These are phyloP conservation scores for Ophiocordyceps australis DNA, from an alignment of 2,329 filamentous ascomycete genomes.

Conservation along the genomic window DNA sequence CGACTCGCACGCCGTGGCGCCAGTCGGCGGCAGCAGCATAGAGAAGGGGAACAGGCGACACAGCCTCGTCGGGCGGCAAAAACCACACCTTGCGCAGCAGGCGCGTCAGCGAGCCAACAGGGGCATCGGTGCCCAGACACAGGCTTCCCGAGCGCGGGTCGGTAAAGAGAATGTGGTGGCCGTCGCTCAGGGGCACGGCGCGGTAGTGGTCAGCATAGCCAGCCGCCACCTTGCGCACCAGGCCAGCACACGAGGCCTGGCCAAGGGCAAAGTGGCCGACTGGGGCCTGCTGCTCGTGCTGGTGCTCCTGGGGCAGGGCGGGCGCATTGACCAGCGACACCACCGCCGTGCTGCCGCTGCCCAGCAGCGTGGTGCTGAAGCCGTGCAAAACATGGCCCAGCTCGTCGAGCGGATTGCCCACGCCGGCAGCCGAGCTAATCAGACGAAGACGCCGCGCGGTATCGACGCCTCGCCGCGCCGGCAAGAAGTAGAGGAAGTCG, in stretches of 20 bases:
- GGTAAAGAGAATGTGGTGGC: slow-evolving; percentile 44
- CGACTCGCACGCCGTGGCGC: slow-evolving; percentile 36
- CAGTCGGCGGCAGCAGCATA: slow-evolving; percentile 40
- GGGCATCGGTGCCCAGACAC: slow-evolving; percentile 42
- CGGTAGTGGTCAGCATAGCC: slow-evolving; percentile 39
- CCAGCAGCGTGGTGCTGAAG: slow-evolving; percentile 7
- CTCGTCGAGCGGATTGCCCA: slow-evolving; percentile 7
- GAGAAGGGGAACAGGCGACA: slow-evolving; percentile 20
- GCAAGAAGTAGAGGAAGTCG: slow-evolving; percentile 41
- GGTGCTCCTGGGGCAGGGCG: no score
- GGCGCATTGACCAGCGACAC: slow-evolving; percentile 3
- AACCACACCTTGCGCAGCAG: slow-evolving; percentile 41
- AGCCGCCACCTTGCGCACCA: slow-evolving; percentile 14
- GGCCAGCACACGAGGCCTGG: neutral
- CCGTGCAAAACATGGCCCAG: slow-evolving; percentile 5
- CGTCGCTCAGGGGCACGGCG: slow-evolving; percentile 46
- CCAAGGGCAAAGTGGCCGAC: neutral
- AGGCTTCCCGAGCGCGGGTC: slow-evolving; percentile 37
- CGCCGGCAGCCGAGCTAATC: slow-evolving; percentile 37
- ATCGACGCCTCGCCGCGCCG: slow-evolving; percentile 27
- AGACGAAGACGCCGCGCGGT: slow-evolving; percentile 38
- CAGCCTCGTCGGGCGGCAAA: slow-evolving; percentile 11
- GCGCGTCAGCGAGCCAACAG: slow-evolving; percentile 28
- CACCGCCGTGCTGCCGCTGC: slow-evolving; percentile 5
- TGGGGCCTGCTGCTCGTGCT: neutral